Evolutionary conservation across 345 rosid genomes (phyloP).

Genomic region (Mangifera indica): DNA sequence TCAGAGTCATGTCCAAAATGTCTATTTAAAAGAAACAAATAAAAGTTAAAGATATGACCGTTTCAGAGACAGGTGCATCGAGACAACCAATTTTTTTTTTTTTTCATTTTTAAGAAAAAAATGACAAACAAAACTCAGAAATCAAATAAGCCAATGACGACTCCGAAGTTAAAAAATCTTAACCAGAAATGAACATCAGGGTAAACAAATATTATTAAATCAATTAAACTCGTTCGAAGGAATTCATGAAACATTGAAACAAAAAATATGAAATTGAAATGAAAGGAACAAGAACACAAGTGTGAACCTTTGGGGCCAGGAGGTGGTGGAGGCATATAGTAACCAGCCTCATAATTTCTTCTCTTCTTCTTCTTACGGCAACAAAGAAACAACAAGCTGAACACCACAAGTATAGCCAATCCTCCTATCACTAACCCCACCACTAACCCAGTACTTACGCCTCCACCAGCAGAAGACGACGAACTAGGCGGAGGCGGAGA

Average conservation of each 20-base stretch:
- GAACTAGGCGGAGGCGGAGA: conserved; percentile 40
- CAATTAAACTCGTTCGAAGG: neutral
- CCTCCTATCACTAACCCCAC: conserved; percentile 71
- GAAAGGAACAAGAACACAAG: neutral
- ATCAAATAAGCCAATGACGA: neutral
- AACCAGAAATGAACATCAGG: neutral
- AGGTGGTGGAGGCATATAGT: conserved; percentile 50
- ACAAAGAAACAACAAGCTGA: conserved; percentile 49
- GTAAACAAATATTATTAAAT: neutral
- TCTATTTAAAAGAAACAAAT: neutral
- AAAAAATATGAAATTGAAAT: neutral
- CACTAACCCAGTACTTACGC: conserved; percentile 52
- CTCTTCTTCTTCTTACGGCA: conserved; percentile 61
- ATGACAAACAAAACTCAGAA: neutral
- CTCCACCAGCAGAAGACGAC: conserved; percentile 12
- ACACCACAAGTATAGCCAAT: conserved; percentile 38
- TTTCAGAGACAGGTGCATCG: conserved; percentile 2
- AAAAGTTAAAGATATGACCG: conserved; percentile 7
- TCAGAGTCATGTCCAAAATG: neutral
- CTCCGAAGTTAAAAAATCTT: neutral
- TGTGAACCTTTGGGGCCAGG: conserved; percentile 52
- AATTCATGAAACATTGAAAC: neutral
- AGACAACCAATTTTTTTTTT: neutral
- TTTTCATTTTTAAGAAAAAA: neutral
- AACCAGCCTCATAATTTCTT: conserved; percentile 42